Evolutionary conservation across 2,329 filamentous ascomycete species (phyloP).

Genomic region (Thielaviopsis punctulata): DNA sequence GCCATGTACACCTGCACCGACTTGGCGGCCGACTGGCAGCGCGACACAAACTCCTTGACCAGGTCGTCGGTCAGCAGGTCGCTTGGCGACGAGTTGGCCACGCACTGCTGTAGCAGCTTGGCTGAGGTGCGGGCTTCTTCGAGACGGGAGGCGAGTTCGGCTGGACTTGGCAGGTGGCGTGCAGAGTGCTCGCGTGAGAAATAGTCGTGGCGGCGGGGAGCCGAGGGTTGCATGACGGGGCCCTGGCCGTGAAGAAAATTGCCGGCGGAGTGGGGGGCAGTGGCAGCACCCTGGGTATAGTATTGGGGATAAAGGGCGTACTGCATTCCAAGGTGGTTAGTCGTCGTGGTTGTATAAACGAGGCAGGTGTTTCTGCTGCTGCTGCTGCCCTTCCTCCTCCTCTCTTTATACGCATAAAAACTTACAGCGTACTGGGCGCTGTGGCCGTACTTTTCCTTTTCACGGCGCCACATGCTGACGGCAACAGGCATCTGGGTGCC

Average conservation of each 20-base stretch:
- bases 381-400: too few relatives aligned
- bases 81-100: conserved; percentile 62
- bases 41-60: conserved; percentile 77
- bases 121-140: conserved; percentile 85
- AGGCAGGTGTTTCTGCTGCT: too few relatives aligned
- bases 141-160: conserved; percentile 65
- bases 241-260: not conserved
- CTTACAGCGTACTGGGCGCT: conserved; percentile 29
- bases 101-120: conserved; percentile 78
- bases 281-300: not conserved
- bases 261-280: not conserved
- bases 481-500: conserved; percentile 6
- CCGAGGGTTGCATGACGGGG: not conserved
- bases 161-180: conserved; percentile 42
- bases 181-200: conserved; percentile 34
- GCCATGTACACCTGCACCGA: conserved; percentile 78
- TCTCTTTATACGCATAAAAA: too few relatives aligned
- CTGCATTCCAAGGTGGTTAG: too few relatives aligned
- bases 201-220: conserved; percentile 36
- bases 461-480: conserved; percentile 75
- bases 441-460: conserved; percentile 51
- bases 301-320: not conserved
- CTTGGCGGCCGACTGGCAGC: conserved; percentile 63
- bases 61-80: conserved; percentile 75
- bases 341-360: too few relatives aligned